phyloP scores from a whole-genome alignment of 2,329 filamentous ascomycete species.

The Xylariaceae sp. region DNA sequence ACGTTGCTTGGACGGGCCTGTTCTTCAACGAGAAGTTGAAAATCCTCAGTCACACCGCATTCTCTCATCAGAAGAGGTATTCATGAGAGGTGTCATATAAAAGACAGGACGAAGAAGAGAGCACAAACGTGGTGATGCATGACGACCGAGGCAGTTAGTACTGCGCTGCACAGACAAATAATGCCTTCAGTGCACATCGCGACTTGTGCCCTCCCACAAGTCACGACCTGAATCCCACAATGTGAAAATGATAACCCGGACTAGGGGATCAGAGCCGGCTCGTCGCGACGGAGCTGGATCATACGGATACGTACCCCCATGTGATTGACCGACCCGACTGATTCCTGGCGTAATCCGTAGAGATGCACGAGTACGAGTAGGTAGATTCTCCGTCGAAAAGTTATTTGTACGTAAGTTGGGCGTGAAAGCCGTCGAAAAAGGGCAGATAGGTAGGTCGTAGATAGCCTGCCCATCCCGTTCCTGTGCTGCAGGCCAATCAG shows the following conservation, averaged over 20 bases:
- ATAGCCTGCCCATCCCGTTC: not conserved
- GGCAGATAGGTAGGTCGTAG: not conserved
- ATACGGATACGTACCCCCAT: not conserved
- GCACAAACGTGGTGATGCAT: not conserved
- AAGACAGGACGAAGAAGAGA: too few species aligned
- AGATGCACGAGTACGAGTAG: not conserved
- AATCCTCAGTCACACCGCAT: not conserved
- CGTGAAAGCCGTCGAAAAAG: not conserved
- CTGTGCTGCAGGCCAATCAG: conserved; percentile 14
- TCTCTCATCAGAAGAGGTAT: not conserved
- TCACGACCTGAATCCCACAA: too few species aligned
- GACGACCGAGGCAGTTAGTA: not conserved
- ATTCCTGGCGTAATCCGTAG: not conserved
- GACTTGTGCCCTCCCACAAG: too few species aligned
- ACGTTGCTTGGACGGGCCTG: too few species aligned
- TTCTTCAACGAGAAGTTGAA: too few species aligned
- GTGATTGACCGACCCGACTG: not conserved
- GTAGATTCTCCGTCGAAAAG: not conserved
- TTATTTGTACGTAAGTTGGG: not conserved
- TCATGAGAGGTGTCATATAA: too few species aligned
- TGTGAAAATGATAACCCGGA: too few species aligned
- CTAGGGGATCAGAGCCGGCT: too few species aligned
- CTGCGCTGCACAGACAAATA: too few species aligned
- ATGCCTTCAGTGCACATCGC: too few species aligned
- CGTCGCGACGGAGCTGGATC: too few species aligned